Base-by-base conservation (phyloP, 2,329 filamentous ascomycete genomes). In the Nigrospora oryzae region DNA sequence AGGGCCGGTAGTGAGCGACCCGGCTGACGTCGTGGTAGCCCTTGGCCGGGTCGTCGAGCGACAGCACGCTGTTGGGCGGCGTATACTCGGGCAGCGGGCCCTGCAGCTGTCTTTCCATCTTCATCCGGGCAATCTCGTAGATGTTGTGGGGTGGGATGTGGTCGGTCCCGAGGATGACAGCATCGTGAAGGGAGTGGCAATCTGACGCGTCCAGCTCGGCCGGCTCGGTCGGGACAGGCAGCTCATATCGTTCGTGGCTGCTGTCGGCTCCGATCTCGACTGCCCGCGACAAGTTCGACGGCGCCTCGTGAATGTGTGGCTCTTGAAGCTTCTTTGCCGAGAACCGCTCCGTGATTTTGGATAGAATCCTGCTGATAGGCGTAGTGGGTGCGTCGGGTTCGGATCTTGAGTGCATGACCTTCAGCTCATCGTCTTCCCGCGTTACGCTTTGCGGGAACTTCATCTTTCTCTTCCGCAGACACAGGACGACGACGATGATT, bases 121-220 rank as follows among this genome's bases (percentile, higher is more conserved):
- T 79, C 46, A 67, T 64, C 47, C 69, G 63, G 0, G 71, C 71
- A 12, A 67, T 52, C 46, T 81, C 74, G 48, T 80, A 81, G 2
- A 70, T 63, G 36, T 64, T 71, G 33, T 72, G 46, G 16, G 60
- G 60, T 3, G 65, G 60, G 0, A 63, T 61, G 31, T 65, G 64
- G 19, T 68, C 63, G 1, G 63, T 66, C 1, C 65, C 66, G 6
- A 71, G 50, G 35, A 70, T 66, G 0, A 65, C 66, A 1, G 67
- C 66, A 12, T 62, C 63, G 13, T 65, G 56, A 37, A 62, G 56
- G 5, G 62, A 67, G 39, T 57, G 56, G 11, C 59, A 63, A 44
- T 69, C 63, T 14, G 61, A 60, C 16, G 65, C 69, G 37, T 77
- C 71, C 36, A 79, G 61, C 53, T 79, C 76, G 5, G 65, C 69